Evolutionary conservation across 768 basidiomycete species (phyloP).

Genomic region (Lactarius evosmus): DNA sequence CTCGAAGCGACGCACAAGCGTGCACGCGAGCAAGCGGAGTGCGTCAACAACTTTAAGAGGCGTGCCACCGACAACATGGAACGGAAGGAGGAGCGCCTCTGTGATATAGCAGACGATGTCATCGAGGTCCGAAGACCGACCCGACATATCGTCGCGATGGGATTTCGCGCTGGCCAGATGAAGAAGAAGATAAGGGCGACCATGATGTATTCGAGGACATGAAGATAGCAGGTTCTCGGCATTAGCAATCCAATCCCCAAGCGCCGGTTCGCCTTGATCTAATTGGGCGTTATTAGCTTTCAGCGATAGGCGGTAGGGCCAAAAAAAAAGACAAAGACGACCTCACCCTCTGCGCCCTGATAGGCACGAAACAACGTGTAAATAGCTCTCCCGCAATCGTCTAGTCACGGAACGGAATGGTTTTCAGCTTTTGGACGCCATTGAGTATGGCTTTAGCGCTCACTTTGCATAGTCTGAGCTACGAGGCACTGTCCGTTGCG

Average conservation of each 20-base stretch:
- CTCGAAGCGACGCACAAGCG: not conserved
- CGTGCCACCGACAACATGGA: not conserved
- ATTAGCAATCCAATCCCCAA: conserved; percentile 4
- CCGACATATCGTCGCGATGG: not conserved
- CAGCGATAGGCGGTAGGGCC: not conserved
- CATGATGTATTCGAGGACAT: not conserved
- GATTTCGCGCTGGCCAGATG: not conserved
- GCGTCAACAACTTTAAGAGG: not conserved
- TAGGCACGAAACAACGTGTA: not conserved
- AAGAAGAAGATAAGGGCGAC: conserved; percentile 9
- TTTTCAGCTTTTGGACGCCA: not conserved
- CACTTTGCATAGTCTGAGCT: not conserved
- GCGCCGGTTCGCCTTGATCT: conserved; percentile 2
- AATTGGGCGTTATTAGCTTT: not conserved
- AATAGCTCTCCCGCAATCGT: conserved; percentile 4
- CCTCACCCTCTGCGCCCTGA: conserved; percentile 1
- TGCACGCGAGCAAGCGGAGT: not conserved
- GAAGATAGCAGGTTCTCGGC: not conserved
- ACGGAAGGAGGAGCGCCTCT: not conserved
- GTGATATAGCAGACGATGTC: conserved; percentile 1
- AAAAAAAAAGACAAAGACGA: not conserved
- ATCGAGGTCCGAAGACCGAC: conserved; percentile 4
- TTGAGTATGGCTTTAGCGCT: not conserved
- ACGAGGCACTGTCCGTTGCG: no score
- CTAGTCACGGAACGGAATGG: not conserved